Evolutionary conservation across 139 green algal species (phyloP).

Genomic region (Haematococcus sp.): DNA sequence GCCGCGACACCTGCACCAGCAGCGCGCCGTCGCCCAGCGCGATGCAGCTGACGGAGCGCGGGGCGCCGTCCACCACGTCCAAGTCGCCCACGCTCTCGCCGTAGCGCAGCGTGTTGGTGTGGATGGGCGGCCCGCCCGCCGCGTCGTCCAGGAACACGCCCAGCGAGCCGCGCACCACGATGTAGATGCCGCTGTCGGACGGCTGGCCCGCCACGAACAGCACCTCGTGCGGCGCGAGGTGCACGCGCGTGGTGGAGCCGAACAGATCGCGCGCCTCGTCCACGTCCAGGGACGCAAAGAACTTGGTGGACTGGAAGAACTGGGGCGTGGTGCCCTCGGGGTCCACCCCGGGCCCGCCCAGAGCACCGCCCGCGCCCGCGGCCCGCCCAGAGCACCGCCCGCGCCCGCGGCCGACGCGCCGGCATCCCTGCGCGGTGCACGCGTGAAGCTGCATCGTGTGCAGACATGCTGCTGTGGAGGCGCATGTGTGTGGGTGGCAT

Average conservation of each 20-base stretch:
- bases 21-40: slow-evolving; percentile 62
- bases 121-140: slow-evolving; percentile 23
- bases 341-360: slow-evolving; percentile 11
- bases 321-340: slow-evolving; percentile 34
- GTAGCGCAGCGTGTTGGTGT: slow-evolving; percentile 67
- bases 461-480: too few relatives aligned
- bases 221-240: slow-evolving; percentile 52
- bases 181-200: slow-evolving; percentile 68
- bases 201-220: slow-evolving; percentile 64
- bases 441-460: too few relatives aligned
- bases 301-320: slow-evolving; percentile 82
- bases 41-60: slow-evolving; percentile 60
- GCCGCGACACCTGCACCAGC: slow-evolving; percentile 47
- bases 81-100: slow-evolving; percentile 76
- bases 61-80: slow-evolving; percentile 70
- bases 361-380: background rate
- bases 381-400: too few relatives aligned
- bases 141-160: slow-evolving; percentile 64
- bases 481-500: too few relatives aligned
- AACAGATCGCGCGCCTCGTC: slow-evolving; percentile 70
- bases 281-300: slow-evolving; percentile 79
- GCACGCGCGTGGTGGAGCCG: slow-evolving; percentile 44
- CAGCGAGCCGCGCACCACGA: slow-evolving; percentile 69
- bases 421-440: too few relatives aligned
- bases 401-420: too few relatives aligned